A percentile compares a stretch with the other conserved stretches of the same genome.
These are phyloP conservation scores for Termitomyces titanicus DNA, from an alignment of 768 basidiomycete species.

Conservation along the genomic window DNA sequence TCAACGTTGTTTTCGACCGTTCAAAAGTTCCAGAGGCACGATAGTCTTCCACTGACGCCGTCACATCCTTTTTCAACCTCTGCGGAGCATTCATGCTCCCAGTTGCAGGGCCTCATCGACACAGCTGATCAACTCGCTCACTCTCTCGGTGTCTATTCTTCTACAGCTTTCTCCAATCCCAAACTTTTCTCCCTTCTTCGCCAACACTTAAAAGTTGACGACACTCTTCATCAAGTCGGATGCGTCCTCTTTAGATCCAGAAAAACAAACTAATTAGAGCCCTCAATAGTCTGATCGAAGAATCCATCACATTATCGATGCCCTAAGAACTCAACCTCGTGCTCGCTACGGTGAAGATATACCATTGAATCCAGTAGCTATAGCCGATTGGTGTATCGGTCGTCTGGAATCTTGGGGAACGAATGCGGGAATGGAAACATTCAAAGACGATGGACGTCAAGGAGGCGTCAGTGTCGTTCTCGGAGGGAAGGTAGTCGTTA, in stretches of 20 bases:
- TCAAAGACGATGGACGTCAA: slow-evolving; percentile 55
- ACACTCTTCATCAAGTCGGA: slow-evolving; percentile 52
- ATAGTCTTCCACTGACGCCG: slow-evolving; percentile 30
- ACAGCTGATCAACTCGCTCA: slow-evolving; percentile 49
- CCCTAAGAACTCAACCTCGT: slow-evolving; percentile 42
- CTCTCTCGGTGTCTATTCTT: slow-evolving; percentile 48
- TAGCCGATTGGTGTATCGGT: slow-evolving; percentile 56
- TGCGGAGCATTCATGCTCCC: slow-evolving; percentile 36
- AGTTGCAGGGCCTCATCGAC: slow-evolving; percentile 49
- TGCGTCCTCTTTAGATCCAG: slow-evolving; percentile 3
- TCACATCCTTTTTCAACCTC: slow-evolving; percentile 43
- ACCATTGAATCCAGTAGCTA: slow-evolving; percentile 41
- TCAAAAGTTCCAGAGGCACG: slow-evolving; percentile 36
- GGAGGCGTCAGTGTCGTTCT: slow-evolving; percentile 55
- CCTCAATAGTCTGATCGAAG: slow-evolving; percentile 48
- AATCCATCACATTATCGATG: slow-evolving; percentile 43
- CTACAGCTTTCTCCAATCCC: slow-evolving; percentile 52
- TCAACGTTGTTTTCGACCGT: slow-evolving; percentile 40
- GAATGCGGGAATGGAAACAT: slow-evolving; percentile 69
- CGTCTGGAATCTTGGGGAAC: slow-evolving; percentile 61
- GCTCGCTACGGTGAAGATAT: slow-evolving; percentile 62
- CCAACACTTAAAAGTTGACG: slow-evolving; percentile 53
- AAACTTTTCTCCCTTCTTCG: slow-evolving; percentile 68
- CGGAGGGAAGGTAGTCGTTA: slow-evolving; percentile 76
- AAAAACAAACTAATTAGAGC: slow-evolving; percentile 8